Evolutionary conservation across 441 rosid species (phyloP).

Genomic region (Pelargonium cotyledonis): DNA sequence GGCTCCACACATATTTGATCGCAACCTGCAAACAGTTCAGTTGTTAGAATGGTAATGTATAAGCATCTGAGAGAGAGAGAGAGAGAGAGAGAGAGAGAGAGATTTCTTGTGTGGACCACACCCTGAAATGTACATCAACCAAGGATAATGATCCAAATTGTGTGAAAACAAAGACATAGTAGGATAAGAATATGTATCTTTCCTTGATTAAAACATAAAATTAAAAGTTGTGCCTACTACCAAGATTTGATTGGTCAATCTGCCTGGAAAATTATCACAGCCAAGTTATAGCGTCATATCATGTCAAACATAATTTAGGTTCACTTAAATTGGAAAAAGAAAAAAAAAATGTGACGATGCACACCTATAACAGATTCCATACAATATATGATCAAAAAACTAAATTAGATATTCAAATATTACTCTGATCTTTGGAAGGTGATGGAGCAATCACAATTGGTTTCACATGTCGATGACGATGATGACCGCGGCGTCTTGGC

Average conservation of each 20-base stretch:
- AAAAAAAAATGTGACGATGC: too few relatives aligned
- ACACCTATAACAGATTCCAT: too few relatives aligned
- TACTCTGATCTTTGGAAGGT: constrained; percentile 64
- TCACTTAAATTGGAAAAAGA: not conserved
- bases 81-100: not conserved
- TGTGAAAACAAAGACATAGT: not conserved
- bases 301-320: not conserved
- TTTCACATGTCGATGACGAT: constrained; percentile 46
- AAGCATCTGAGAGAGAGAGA: constrained; percentile 2
- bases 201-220: too few relatives aligned
- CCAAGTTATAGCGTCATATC: not conserved
- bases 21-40: constrained; percentile 55
- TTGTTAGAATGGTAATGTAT: constrained; percentile 21
- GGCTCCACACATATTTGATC: constrained; percentile 86
- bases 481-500: constrained; percentile 39
- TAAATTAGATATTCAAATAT: constrained; percentile 3
- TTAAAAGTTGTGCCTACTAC: not conserved
- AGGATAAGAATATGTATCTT: not conserved
- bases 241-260: not conserved
- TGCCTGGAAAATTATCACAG: not conserved
- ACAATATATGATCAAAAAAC: not conserved
- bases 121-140: not conserved
- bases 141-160: not conserved
- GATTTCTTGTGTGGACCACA: not conserved
- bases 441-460: constrained; percentile 55